A percentile compares a stretch with the other conserved stretches of the same genome.
Evolutionary conservation across 2,329 filamentous ascomycete species (phyloP).

Genomic region (Phialemonium atrogriseum): DNA sequence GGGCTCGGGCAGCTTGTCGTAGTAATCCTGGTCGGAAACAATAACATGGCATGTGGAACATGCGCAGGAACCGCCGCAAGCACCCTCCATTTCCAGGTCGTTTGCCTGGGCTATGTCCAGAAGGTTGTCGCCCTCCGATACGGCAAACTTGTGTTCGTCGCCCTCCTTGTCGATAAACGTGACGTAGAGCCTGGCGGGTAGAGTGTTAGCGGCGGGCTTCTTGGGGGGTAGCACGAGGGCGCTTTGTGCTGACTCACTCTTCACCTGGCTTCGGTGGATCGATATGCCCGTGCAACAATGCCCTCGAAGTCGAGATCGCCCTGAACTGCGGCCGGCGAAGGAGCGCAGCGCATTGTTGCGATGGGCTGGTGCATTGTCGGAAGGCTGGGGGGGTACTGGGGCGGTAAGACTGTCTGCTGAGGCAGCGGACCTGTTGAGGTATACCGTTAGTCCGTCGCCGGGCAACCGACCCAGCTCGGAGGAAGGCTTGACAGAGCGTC

Average conservation of each 20-base stretch:
- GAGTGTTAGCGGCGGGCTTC: background rate
- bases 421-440: too few species aligned
- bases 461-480: too few species aligned
- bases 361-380: background rate
- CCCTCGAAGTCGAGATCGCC: conserved; percentile 56
- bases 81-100: conserved; percentile 97
- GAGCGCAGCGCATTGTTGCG: background rate
- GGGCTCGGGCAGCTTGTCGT: conserved; percentile 70
- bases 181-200: conserved; percentile 59
- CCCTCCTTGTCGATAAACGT: conserved; percentile 94
- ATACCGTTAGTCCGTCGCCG: too few species aligned
- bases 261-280: conserved; percentile 80
- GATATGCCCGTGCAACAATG: conserved; percentile 66
- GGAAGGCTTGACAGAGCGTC: too few species aligned
- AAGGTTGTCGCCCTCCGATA: conserved; percentile 82
- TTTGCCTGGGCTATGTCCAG: conserved; percentile 91
- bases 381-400: too few species aligned
- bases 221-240: conserved; percentile 2
- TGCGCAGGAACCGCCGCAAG: conserved; percentile 88
- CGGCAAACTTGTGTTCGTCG: conserved; percentile 65
- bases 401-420: too few species aligned
- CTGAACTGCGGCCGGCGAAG: conserved; percentile 5
- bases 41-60: conserved; percentile 93
- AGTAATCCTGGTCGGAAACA: conserved; percentile 63
- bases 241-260: conserved; percentile 56